These are phyloP conservation scores for Sanghuangporus sanghuang DNA, from an alignment of 1,284 basidiomycete species.

Conservation along the genomic window DNA sequence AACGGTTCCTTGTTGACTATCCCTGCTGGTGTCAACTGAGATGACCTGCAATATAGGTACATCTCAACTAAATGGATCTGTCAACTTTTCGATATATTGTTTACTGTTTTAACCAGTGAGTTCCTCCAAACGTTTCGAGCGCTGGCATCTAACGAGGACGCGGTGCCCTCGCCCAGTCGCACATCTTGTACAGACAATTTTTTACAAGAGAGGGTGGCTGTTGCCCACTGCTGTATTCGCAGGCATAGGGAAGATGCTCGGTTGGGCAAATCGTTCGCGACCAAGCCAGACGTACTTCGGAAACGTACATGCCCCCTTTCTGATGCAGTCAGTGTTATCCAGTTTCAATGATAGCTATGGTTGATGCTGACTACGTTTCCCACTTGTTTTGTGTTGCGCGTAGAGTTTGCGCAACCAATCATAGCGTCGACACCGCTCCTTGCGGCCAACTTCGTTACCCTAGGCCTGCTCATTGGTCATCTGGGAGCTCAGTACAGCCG, in stretches of 20 bases:
- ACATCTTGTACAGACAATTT: slow-evolving; percentile 30
- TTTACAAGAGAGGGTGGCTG: slow-evolving; percentile 36
- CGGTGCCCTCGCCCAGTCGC: slow-evolving; percentile 24
- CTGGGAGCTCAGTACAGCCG: slow-evolving; percentile 40
- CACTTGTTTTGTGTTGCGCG: too few relatives aligned
- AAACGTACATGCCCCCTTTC: slow-evolving; percentile 27
- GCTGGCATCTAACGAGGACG: not conserved
- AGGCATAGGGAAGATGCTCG: slow-evolving; percentile 34
- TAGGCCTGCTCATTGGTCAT: slow-evolving; percentile 36
- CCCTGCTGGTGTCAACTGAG: not conserved
- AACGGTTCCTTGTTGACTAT: not conserved
- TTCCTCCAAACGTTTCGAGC: not conserved
- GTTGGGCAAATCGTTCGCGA: slow-evolving; percentile 36
- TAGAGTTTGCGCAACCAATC: slow-evolving; percentile 38
- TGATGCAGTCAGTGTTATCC: slow-evolving; percentile 37
- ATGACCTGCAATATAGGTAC: slow-evolving; percentile 23
- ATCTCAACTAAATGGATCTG: slow-evolving; percentile 29
- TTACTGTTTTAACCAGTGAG: slow-evolving; percentile 12
- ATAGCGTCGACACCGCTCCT: slow-evolving; percentile 44
- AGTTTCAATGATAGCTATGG: not conserved
- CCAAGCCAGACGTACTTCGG: slow-evolving; percentile 26
- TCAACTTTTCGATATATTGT: slow-evolving; percentile 21
- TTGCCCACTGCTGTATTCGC: slow-evolving; percentile 31
- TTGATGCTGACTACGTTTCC: not conserved
- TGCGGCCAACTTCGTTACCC: slow-evolving; percentile 46